Conservation (phyloP, 768 basidiomycete species). For the Neoboletus brunneissimus region DNA sequence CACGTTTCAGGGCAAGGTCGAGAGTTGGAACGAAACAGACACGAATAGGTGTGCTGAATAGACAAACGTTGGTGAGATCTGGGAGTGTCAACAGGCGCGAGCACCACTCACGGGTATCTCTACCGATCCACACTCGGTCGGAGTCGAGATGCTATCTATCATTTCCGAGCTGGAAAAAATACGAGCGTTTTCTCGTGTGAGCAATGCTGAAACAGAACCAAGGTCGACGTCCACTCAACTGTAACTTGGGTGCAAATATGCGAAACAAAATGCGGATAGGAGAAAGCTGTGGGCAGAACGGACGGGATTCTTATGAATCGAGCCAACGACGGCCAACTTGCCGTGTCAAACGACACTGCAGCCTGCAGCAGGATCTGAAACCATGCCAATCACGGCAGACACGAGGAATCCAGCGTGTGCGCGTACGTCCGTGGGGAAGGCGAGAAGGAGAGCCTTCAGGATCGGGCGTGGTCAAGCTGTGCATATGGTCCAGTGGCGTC, state of each 20-base stretch:
- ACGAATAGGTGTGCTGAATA: conserved; percentile 9
- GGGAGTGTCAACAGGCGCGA: no score
- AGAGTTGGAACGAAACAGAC: conserved; percentile 14
- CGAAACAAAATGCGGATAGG: background rate
- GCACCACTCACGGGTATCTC: conserved; percentile 16
- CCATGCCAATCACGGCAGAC: conserved; percentile 1
- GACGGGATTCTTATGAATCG: background rate
- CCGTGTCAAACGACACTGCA: background rate
- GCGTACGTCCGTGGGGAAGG: conserved; percentile 2
- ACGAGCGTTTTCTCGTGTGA: background rate
- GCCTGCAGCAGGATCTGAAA: background rate
- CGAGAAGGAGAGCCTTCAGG: background rate
- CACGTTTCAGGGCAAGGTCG: conserved; percentile 13
- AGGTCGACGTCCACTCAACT: background rate
- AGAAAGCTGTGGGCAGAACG: background rate
- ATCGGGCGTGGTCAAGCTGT: background rate
- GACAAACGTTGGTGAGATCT: background rate
- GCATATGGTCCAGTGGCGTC: background rate
- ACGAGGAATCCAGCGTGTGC: conserved; percentile 12
- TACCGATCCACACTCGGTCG: background rate
- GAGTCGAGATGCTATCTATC: background rate
- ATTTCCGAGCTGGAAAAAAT: conserved; percentile 1
- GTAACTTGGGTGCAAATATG: background rate
- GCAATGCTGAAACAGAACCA: background rate
- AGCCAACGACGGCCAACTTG: background rate